A percentile compares a stretch with the other conserved stretches of the same genome.
Evolutionary conservation across 2,329 filamentous ascomycete species (phyloP).

Genomic region (Beauveria medogensis): DNA sequence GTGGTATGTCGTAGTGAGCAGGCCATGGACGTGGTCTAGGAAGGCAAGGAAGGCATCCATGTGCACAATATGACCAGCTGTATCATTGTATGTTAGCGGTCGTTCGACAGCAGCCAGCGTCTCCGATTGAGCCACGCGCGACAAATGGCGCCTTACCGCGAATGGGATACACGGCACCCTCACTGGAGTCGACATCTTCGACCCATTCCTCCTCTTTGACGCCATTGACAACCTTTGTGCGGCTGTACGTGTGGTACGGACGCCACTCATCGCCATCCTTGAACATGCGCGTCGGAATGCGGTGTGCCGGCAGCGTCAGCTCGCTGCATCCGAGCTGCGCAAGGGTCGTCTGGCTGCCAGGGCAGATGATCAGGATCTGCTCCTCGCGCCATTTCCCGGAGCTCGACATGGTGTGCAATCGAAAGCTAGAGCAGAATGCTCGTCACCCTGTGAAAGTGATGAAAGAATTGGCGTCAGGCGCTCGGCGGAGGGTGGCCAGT

Average conservation of each 20-base stretch:
- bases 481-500: neutral
- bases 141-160: conserved; percentile 34
- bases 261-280: conserved; percentile 68
- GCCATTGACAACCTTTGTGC: conserved; percentile 44
- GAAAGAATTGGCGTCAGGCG: neutral
- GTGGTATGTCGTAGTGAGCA: conserved; percentile 85
- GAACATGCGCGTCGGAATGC: conserved; percentile 92
- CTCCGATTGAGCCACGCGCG: neutral
- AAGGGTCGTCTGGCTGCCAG: conserved; percentile 81
- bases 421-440: neutral
- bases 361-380: conserved; percentile 63
- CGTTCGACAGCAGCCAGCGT: neutral
- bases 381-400: conserved; percentile 57
- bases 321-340: conserved; percentile 86
- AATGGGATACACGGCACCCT: conserved; percentile 87
- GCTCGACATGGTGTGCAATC: conserved; percentile 38
- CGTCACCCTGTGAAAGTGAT: neutral
- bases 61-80: conserved; percentile 73
- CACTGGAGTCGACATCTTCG: conserved; percentile 78
- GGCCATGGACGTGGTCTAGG: conserved; percentile 83
- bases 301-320: conserved; percentile 80
- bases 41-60: conserved; percentile 93
- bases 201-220: conserved; percentile 62
- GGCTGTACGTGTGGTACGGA: conserved; percentile 69
- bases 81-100: conserved; percentile 11